Evolutionary conservation across 305 asterid genomes (phyloP).

Genomic region (Vinca major): DNA sequence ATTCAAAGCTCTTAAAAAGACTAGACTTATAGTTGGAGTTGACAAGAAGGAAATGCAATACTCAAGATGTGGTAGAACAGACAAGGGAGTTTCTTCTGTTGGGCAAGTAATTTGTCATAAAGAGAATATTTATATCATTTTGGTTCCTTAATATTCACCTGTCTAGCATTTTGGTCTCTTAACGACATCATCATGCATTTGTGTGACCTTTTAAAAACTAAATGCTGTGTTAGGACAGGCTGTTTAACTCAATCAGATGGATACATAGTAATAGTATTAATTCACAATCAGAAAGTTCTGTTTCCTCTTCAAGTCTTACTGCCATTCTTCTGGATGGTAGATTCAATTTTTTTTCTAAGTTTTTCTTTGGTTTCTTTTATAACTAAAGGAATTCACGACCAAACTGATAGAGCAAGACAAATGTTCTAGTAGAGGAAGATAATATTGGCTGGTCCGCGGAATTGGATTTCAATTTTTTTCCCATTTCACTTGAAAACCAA

Average conservation of each 20-base stretch:
- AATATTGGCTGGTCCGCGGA: background rate
- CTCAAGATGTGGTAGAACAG: constrained; percentile 98
- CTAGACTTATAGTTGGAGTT: constrained; percentile 59
- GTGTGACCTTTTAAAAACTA: constrained; percentile 1
- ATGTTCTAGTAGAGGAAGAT: background rate
- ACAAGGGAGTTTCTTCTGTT: constrained; percentile 95
- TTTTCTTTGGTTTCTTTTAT: too few species aligned
- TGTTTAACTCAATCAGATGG: background rate
- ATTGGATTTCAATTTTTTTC: background rate
- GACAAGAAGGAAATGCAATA: constrained; percentile 78
- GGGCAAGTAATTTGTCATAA: constrained; percentile 63
- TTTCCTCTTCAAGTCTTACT: too few species aligned
- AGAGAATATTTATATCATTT: background rate
- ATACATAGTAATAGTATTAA: background rate
- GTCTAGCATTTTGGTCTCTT: background rate
- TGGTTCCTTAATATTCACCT: background rate
- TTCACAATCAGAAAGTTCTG: background rate
- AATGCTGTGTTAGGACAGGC: constrained; percentile 1
- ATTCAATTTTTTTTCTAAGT: background rate
- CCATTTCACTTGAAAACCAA: background rate
- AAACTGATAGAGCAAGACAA: background rate
- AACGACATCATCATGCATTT: background rate
- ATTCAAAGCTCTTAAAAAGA: constrained; percentile 69
- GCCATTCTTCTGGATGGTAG: too few species aligned
- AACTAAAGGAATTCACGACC: background rate